Base-by-base conservation (phyloP, 2,329 filamentous ascomycete genomes). In the Ophiostoma populinum region DNA sequence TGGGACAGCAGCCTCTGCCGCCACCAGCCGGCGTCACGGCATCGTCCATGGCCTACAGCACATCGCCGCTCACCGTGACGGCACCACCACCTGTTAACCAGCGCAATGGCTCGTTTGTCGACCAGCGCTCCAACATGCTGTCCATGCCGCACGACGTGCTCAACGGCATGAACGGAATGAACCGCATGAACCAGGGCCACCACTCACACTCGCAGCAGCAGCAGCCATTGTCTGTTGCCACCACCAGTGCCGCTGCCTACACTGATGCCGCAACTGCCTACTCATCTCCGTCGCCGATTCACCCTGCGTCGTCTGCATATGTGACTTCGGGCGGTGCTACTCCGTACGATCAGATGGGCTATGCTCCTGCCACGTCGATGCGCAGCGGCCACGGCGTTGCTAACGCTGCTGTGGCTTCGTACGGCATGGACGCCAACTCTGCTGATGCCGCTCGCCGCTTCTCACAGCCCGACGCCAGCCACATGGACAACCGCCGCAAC, bases 331-430 rank as follows among this genome's bases (percentile, higher is more conserved):
- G 30, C 4, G 20, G 30, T 16, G 30, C n/a, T 16, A 32, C 33
- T 4, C 19, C 75, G 7, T 92, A 86, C 55, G 80, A 86, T 44
- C 63, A 75, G 38, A 63, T 90, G 51, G 79, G 76, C 41, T 92
- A 90, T 51, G 71, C 75, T 27, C 65, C 74, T 10, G 70, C 73
- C 12, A 65, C 76, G n/a, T 65, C 76, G 5, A 60, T 73, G 46
- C 64, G 70, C 56, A 61, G 70, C 45, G 57, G 66, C 12, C 74
- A 70, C 43, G 55, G 63, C 40, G 56, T 29, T 11, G 18, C 28
- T 77, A 56, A 57, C 65, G 48, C 56, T 73, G 34, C 31, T 2
- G 35, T 32, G 7, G 21, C 35, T 17, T 24, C 28, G 20, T 13
- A 19, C 35, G 25, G 33, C 27, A 20, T 31, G 16, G 37, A 41